A percentile compares a stretch with the other conserved stretches of the same genome.
Conservation (phyloP, 2,329 filamentous ascomycete species). For the Cercospora zeae-maydis region DNA sequence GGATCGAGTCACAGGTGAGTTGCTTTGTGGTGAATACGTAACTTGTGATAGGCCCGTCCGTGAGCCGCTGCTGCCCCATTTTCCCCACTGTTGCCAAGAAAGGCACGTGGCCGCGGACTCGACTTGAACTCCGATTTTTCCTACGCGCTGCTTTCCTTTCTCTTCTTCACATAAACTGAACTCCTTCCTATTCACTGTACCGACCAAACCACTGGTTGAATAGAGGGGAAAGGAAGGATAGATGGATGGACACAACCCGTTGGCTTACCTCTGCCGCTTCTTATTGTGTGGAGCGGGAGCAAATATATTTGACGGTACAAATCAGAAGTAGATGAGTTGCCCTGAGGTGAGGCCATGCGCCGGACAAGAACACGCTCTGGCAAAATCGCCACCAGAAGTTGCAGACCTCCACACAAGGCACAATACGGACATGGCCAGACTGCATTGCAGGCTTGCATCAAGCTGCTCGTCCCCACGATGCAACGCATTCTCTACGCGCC, state of each 20-base stretch:
- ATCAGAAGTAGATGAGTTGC: neutral
- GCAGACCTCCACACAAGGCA: neutral
- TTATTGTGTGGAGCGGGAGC: slow-evolving; percentile 42
- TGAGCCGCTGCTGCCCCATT: neutral
- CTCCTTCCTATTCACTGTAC: slow-evolving; percentile 65
- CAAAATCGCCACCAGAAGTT: neutral
- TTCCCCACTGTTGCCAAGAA: slow-evolving; percentile 9
- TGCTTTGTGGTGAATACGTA: neutral
- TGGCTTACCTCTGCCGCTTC: slow-evolving; percentile 59
- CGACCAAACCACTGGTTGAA: slow-evolving; percentile 51
- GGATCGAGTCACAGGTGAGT: slow-evolving; percentile 6
- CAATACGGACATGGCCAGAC: neutral
- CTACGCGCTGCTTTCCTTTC: slow-evolving; percentile 19
- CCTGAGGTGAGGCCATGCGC: neutral
- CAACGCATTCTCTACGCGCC: too few relatives aligned
- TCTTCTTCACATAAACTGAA: slow-evolving; percentile 41
- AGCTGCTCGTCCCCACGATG: too few relatives aligned
- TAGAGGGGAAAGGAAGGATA: slow-evolving; percentile 70
- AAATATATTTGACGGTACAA: slow-evolving; percentile 48
- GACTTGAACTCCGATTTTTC: slow-evolving; percentile 20
- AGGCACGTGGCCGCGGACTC: neutral
- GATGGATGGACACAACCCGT: slow-evolving; percentile 48
- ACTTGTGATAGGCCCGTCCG: slow-evolving; percentile 12
- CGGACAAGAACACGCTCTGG: neutral
- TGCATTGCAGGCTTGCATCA: too few relatives aligned